These are phyloP conservation scores for Suhomyces sp. DNA, from an alignment of 805 yeast species.

Conservation along the genomic window DNA sequence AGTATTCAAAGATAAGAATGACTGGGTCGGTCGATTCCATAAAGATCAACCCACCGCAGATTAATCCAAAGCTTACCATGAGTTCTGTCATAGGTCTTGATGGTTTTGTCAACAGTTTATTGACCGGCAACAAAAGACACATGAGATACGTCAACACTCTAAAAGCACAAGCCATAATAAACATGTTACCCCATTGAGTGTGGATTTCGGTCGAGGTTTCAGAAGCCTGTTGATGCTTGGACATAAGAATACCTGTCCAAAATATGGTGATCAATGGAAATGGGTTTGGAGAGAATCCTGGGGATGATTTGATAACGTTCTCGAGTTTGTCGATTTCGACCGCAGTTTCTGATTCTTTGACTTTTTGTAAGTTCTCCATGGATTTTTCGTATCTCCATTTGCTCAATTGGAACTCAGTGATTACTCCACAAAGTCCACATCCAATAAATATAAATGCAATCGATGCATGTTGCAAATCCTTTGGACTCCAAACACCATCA, in stretches of 20 bases:
- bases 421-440: conserved; percentile 85
- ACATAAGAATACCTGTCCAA: conserved; percentile 96
- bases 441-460: conserved; percentile 92
- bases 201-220: conserved; percentile 75
- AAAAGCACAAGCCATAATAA: conserved; percentile 79
- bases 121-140: conserved; percentile 40
- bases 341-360: background rate
- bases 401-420: conserved; percentile 66
- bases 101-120: conserved; percentile 23
- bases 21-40: conserved; percentile 90
- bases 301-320: conserved; percentile 38
- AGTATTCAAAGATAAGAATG: conserved; percentile 73
- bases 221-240: conserved; percentile 87
- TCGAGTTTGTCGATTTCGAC: conserved; percentile 8
- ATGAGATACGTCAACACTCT: conserved; percentile 64
- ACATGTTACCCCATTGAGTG: conserved; percentile 86
- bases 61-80: conserved; percentile 69
- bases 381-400: conserved; percentile 56
- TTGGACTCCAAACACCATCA: conserved; percentile 85
- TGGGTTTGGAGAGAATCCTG: conserved; percentile 88
- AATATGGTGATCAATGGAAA: conserved; percentile 90
- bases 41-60: conserved; percentile 88
- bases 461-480: conserved; percentile 85
- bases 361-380: conserved; percentile 14
- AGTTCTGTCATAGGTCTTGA: conserved; percentile 83